Conservation (phyloP, 306 rosid species). For the Astragalus glycyphyllos region DNA sequence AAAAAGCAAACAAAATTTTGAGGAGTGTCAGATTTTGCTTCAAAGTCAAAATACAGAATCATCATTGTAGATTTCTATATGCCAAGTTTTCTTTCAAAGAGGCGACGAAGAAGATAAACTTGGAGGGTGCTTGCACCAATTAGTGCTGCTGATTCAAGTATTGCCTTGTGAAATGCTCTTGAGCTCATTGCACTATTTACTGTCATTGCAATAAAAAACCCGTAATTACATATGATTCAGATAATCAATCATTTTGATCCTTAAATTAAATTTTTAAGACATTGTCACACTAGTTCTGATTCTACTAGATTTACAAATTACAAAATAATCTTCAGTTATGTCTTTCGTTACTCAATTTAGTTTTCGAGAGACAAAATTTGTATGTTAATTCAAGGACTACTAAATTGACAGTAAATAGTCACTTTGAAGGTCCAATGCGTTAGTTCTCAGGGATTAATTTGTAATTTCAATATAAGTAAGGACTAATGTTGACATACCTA, state of each 20-base stretch:
- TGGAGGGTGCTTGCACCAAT: slow-evolving; percentile 68
- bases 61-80: slow-evolving; percentile 36
- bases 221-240: neutral
- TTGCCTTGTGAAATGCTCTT: slow-evolving; percentile 72
- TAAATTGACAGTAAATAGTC: too few species aligned
- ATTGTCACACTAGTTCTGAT: too few species aligned
- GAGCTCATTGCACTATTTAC: slow-evolving; percentile 63
- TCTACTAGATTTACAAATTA: too few species aligned
- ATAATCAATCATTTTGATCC: too few species aligned
- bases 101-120: slow-evolving; percentile 70
- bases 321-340: too few species aligned
- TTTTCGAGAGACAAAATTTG: too few species aligned
- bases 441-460: too few species aligned
- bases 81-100: slow-evolving; percentile 60
- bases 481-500: slow-evolving; percentile 51
- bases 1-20: slow-evolving; percentile 4
- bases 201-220: slow-evolving; percentile 36
- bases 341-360: too few species aligned
- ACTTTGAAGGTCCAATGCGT: too few species aligned
- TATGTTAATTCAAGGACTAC: too few species aligned
- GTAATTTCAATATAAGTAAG: too few species aligned
- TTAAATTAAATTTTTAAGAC: too few species aligned
- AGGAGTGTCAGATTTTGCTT: neutral
- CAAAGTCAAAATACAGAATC: slow-evolving; percentile 6
- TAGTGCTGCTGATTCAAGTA: slow-evolving; percentile 65